Evolutionary conservation across 257 asterid genomes (phyloP), one percentile per base, ranked within the genome.

Genomic region (Nicotiana undulata): DNA sequence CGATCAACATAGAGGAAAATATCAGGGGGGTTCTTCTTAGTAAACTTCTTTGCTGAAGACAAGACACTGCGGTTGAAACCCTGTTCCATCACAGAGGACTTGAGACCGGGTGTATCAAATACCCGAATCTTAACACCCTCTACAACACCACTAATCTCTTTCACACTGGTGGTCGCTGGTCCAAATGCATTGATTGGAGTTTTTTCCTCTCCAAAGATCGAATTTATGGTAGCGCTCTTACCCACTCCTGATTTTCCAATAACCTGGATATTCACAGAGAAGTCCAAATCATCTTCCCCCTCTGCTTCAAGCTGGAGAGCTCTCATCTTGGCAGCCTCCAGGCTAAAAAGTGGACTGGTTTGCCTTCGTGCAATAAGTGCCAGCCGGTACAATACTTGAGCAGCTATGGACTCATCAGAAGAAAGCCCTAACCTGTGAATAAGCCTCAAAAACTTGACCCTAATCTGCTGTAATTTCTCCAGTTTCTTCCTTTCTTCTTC

Each of bases 221-320:
- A 92, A 82, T 95, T 95, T 83, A 95, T 86, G 51, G 97, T 95
- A 58, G 99, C 93, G 60, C 99, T 95, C 79, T 95, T 95, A 70
- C 98, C 99, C 86, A 92, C 97, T 40, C 99, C 99, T 63, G 92
- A 89, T 83, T 95, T 95, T 82, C 99, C 99, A 85, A 95, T 88
- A 86, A 88, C 97, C 85, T 92, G 87, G 60, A 95, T 89, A 90
- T 89, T 90, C 24, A 95, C 75, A 53, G 97, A 92, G 85, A 95
- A 92, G 81, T 93, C 91, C 88, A 95, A 65, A 84, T 84, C 87
- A 67, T 89, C 92, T 52, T 68, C 84, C 64, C 82, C 90, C 63
- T 80, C 92, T 24, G 88, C 79, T 87, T 95, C 99, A 6, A 95
- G 97, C 88, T 92, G 89, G 82, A 85, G 51, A 16, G 97, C 97